Evolutionary conservation across 495 filamentous ascomycete genomes (phyloP).

Genomic region (Parathielavia appendiculata): DNA sequence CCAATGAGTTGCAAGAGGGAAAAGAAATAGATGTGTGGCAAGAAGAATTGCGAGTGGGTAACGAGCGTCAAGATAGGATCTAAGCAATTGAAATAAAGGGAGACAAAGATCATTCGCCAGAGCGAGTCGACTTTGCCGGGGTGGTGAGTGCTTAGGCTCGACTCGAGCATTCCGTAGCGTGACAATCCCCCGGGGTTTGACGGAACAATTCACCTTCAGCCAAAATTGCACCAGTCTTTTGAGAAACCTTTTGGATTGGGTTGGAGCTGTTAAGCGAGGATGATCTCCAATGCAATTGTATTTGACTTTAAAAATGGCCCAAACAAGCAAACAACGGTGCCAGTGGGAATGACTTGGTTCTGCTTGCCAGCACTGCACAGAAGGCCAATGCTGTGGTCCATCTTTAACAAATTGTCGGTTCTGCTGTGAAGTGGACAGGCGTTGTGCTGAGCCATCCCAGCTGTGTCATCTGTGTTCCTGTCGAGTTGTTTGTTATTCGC

Average conservation of each 20-base stretch:
- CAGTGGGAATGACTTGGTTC: background rate
- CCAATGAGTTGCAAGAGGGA: conserved; percentile 4
- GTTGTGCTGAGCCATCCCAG: too few species aligned
- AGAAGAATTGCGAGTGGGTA: conserved; percentile 7
- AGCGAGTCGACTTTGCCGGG: background rate
- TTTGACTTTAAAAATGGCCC: background rate
- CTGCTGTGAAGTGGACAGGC: too few species aligned
- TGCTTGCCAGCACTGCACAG: background rate
- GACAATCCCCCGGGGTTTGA: conserved; percentile 12
- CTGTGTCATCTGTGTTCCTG: too few species aligned
- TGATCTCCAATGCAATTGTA: background rate
- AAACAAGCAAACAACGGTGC: background rate
- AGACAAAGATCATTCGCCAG: conserved; percentile 19
- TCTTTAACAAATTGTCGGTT: too few species aligned
- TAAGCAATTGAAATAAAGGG: conserved; percentile 17
- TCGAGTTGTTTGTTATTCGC: too few species aligned
- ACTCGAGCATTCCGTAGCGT: background rate
- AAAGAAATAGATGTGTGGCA: conserved; percentile 11
- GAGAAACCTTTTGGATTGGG: conserved; percentile 2
- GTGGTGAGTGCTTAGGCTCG: background rate
- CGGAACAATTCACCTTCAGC: conserved; percentile 17
- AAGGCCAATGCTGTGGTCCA: too few species aligned
- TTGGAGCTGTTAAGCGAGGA: conserved; percentile 3
- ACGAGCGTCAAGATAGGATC: conserved; percentile 13
- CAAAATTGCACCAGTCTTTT: conserved; percentile 20